Percentiles rank a stretch among this genome's conserved stretches.
phyloP scores from a whole-genome alignment of 768 basidiomycete genomes.

The Mycena chlorophos region DNA sequence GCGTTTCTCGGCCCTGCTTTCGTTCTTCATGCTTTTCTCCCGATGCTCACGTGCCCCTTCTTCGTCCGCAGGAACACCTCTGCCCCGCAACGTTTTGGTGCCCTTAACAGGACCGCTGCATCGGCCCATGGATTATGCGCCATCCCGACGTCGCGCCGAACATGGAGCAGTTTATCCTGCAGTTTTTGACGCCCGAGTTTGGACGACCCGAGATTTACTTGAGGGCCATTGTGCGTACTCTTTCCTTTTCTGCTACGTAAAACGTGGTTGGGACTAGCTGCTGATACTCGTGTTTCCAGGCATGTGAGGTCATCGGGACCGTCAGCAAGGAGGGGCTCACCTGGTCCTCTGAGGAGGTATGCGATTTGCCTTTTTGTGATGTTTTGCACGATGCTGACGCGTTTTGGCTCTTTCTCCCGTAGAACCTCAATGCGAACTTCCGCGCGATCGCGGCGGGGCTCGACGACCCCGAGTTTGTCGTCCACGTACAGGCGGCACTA shows the following conservation, averaged over 20 bases:
- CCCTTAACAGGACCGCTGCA: conserved; percentile 77
- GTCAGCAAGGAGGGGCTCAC: conserved; percentile 67
- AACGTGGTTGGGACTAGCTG: too few relatives aligned
- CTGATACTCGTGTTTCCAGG: too few relatives aligned
- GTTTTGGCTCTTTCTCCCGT: not conserved
- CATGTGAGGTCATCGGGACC: conserved; percentile 78
- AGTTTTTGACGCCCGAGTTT: conserved; percentile 76
- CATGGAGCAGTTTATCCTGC: conserved; percentile 76
- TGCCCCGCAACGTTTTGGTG: too few relatives aligned
- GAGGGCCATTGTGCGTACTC: conserved; percentile 75
- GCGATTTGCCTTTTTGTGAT: conserved; percentile 2
- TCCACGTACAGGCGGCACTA: too few relatives aligned
- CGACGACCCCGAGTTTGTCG: conserved; percentile 78
- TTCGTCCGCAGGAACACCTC: conserved; percentile 62
- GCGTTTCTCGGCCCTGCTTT: too few relatives aligned
- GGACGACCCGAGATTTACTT: conserved; percentile 66
- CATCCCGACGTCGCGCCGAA: conserved; percentile 76
- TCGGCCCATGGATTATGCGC: conserved; percentile 79
- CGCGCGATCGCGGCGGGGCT: conserved; percentile 63
- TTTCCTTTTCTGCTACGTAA: too few relatives aligned
- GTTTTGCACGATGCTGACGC: not conserved
- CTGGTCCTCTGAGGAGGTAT: conserved; percentile 66
- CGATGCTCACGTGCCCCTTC: not conserved
- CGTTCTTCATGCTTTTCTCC: not conserved
- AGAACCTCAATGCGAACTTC: conserved; percentile 68